Evolutionary conservation across 164 flowering plant genomes (phyloP), one percentile per base, ranked within the genome.

Genomic region (Nymphaea colorata): DNA sequence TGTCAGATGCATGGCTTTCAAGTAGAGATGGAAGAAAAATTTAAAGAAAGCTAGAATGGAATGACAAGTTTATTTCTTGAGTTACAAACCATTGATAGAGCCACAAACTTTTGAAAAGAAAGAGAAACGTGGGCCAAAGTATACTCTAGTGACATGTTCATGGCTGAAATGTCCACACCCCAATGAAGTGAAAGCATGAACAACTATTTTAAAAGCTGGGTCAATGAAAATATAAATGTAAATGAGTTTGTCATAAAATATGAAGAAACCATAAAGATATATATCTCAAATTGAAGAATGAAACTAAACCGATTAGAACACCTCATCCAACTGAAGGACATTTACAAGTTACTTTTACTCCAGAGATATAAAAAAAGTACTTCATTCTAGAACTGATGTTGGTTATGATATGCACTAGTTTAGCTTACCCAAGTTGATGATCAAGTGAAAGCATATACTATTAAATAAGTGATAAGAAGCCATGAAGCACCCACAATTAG

Each of bases 131-230:
- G 57, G 15, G 57, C 57, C 14, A 8, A 15, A 2, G 3, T 2
- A 8, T 51, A 51, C 14, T 51, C 57, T 51, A 3, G 7, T 47
- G 55, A 47, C 11, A 47, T 4, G 0, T 47, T 47, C 12, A 47
- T 2, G 2, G 12, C 6, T 6, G 0, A 4, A 47, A 47, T 47
- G 2, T 6, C 55, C 14, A 7, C 15, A 51, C 4, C 4, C 57
- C 15, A 51, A 51, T 3, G 14, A 6, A 47, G 55, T 47, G 55
- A 47, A 47, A 47, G 55, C 12, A 47, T 47, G 55, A 47, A 47
- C 14, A 3, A 51, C 12, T 18, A n/a, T 6, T 67, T 72, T 67
- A 69, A 67, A 17, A 53, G 11, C 3, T 67, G 57, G 53, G 42
- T 67, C 8, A 25, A 68, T 14, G 44, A 6, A 60, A 44, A 44